Conservation (phyloP, 441 rosid species). For the Flueggea neowawraea region DNA sequence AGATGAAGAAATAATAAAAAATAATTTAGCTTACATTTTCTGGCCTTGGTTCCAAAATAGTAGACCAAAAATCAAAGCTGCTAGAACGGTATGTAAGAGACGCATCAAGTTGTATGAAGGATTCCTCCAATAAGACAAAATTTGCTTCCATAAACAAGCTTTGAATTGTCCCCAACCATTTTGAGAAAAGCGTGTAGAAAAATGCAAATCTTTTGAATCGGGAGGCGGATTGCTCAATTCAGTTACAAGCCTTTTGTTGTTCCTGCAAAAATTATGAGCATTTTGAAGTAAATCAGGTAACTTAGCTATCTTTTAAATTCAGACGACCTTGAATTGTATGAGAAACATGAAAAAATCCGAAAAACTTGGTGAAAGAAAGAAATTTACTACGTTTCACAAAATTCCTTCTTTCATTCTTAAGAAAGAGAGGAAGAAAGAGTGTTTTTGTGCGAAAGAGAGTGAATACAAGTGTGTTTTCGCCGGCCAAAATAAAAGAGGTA, state of each 20-base stretch:
- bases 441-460: too few relatives aligned
- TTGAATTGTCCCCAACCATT: conserved; percentile 58
- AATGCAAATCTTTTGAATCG: conserved; percentile 46
- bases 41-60: conserved; percentile 58
- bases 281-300: too few relatives aligned
- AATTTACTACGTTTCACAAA: too few relatives aligned
- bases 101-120: conserved; percentile 54
- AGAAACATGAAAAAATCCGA: too few relatives aligned
- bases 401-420: too few relatives aligned
- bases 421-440: too few relatives aligned
- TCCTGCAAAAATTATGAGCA: neutral
- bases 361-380: too few relatives aligned
- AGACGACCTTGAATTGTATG: too few relatives aligned
- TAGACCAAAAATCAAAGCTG: conserved; percentile 48
- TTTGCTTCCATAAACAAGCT: conserved; percentile 62
- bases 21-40: conserved; percentile 35
- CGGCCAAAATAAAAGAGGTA: too few relatives aligned
- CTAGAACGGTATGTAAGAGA: conserved; percentile 13
- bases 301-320: too few relatives aligned
- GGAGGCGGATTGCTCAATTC: conserved; percentile 27
- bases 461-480: too few relatives aligned
- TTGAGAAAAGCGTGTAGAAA: conserved; percentile 40
- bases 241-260: conserved; percentile 1
- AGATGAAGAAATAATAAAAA: neutral
- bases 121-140: conserved; percentile 66